phyloP scores from a whole-genome alignment of 1,284 basidiomycete species.

The Cryptococcus sp. region DNA sequence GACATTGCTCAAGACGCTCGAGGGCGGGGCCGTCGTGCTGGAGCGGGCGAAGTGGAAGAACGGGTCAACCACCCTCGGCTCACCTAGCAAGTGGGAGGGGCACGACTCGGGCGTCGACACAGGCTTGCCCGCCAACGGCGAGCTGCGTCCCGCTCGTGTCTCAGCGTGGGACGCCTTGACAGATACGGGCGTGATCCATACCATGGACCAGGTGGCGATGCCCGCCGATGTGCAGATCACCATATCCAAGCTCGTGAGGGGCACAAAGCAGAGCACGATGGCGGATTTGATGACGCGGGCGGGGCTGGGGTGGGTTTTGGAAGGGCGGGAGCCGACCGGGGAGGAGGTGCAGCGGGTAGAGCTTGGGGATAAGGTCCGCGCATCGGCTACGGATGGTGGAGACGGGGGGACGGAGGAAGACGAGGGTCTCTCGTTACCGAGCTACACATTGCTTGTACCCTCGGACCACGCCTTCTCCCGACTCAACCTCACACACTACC shows the following conservation, averaged over 20 bases:
- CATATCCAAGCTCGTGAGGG: constrained; percentile 81
- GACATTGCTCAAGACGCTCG: constrained; percentile 42
- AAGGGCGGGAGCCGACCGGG: constrained; percentile 70
- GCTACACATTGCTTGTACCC: constrained; percentile 81
- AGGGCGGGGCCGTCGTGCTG: constrained; percentile 50
- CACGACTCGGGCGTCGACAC: constrained; percentile 33
- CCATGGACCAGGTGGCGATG: constrained; percentile 76
- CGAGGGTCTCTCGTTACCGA: constrained; percentile 45
- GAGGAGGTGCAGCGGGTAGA: constrained; percentile 47
- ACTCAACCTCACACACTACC: constrained; percentile 78
- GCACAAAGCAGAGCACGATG: constrained; percentile 85
- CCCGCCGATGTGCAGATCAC: constrained; percentile 84
- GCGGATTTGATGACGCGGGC: constrained; percentile 73
- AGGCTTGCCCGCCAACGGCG: constrained; percentile 41
- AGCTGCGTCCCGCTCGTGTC: constrained; percentile 38
- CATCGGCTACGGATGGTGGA: constrained; percentile 42
- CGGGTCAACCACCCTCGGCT: constrained; percentile 26
- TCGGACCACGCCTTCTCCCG: constrained; percentile 86
- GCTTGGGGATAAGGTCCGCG: constrained; percentile 48
- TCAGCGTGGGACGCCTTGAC: constrained; percentile 62
- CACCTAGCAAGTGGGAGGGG: constrained; percentile 38
- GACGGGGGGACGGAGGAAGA: constrained; percentile 27
- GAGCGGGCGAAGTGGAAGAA: constrained; percentile 27
- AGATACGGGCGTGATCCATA: constrained; percentile 85
- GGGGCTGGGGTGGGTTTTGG: constrained; percentile 83